Evolutionary conservation across 768 basidiomycete species (phyloP), one percentile per base, ranked within the genome.

Genomic region (Phylloporus rhodoxanthus): DNA sequence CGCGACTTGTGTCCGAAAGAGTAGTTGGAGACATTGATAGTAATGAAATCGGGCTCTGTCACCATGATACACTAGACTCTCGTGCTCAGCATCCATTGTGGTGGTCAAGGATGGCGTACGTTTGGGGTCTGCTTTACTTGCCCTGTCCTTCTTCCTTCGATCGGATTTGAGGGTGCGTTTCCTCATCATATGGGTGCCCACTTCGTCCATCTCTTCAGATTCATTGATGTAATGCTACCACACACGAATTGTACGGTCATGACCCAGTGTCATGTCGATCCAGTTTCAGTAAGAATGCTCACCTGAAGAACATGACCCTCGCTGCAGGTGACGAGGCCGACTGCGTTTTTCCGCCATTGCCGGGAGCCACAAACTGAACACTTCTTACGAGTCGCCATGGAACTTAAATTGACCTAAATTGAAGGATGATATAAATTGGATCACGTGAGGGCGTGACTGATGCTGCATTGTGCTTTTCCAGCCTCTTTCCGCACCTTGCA

Each of bases 291-390:
- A 30, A 51, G 17, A 29, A 50, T 20, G 58, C 69, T 56, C 63
- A 91, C 91, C 77, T 91, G 87, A 26, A 92, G 77, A 52, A 95
- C 79, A 66, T 96, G 93, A 9, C 93, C 93, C 62, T 96, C 93
- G 56, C 83, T 87, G 67, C 93, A 96, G 2, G 85, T 83, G 37
- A 93, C 78, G 37, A 86, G 73, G 1, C 93, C 93, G 30, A 83
- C 86, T 1, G 82, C 77, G 10, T 91, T 89, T 61, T 90, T 93
- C 59, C 88, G 82, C 91, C 91, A 96, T 64, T 85, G 80, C 43
- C 79, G 80, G 20, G 91, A 93, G 8, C 87, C 82, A 62, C 93
- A 96, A 19, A 84, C 76, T 0, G 79, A 74, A 62, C 92, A 95
- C 38, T 80, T 77, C 54, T 73, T 75, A 47, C 80, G 76, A 14